Evolutionary conservation across 139 green algal species (phyloP).

Genomic region (Tetradesmus obliquus): DNA sequence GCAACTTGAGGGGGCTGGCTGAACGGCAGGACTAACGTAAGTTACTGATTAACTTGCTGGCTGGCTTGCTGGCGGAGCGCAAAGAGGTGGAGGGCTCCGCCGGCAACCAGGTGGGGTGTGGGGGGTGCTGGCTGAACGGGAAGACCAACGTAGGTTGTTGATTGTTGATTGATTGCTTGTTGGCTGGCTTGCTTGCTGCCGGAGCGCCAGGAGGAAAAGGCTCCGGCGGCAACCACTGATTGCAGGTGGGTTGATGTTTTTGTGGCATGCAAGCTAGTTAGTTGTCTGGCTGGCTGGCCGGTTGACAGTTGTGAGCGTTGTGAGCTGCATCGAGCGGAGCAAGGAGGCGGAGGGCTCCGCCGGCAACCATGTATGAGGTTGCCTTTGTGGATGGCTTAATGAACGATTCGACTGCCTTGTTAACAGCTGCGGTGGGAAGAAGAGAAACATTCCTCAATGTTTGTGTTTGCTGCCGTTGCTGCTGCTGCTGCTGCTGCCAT

Average conservation of each 20-base stretch:
- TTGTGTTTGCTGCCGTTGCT: neutral
- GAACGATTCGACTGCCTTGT: no score
- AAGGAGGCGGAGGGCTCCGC: slow-evolving; percentile 37
- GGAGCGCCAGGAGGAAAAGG: no score
- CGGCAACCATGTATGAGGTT: neutral
- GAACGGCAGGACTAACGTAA: neutral
- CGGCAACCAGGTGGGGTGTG: neutral
- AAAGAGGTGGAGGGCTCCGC: slow-evolving; percentile 35
- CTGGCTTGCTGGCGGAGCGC: slow-evolving; percentile 20
- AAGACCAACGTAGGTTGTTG: neutral
- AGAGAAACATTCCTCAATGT: no score
- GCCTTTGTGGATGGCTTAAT: no score
- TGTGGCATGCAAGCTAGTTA: no score
- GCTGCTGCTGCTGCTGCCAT: neutral
- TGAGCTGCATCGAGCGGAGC: neutral
- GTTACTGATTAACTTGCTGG: no score
- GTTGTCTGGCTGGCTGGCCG: neutral
- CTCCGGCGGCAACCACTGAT: no score
- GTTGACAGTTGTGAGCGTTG: neutral
- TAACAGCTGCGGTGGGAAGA: no score
- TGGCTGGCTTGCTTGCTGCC: no score
- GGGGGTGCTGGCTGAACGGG: neutral
- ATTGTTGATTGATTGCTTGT: no score
- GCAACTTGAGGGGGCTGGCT: neutral
- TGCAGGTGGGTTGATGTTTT: no score